Evolutionary conservation across 495 filamentous ascomycete genomes (phyloP).

Genomic region (Trichodelitschia bisporula): DNA sequence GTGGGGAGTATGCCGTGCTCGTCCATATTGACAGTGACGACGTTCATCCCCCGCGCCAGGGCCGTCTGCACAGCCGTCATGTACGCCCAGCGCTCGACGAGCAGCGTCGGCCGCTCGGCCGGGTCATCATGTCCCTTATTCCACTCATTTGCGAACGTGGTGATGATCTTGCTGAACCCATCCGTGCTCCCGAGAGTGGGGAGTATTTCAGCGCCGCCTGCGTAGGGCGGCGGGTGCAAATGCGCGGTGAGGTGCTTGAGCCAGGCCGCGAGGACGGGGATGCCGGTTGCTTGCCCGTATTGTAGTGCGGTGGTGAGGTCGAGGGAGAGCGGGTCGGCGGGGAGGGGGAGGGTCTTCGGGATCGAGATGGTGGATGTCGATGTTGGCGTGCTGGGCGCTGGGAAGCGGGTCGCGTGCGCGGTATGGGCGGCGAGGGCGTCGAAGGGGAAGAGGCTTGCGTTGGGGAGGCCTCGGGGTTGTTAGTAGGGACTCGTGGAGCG

Average conservation of each 20-base stretch:
- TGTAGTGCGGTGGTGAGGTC: conserved; percentile 66
- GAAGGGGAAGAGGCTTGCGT: conserved; percentile 63
- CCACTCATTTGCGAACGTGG: conserved; percentile 52
- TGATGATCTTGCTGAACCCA: conserved; percentile 53
- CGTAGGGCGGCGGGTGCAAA: conserved; percentile 63
- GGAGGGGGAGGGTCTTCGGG: conserved; percentile 32
- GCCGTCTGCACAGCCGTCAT: conserved; percentile 44
- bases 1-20: conserved; percentile 42
- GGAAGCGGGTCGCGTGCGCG: conserved; percentile 47
- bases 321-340: conserved; percentile 33
- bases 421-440: conserved; percentile 69
- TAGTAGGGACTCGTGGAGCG: no score
- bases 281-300: conserved; percentile 58
- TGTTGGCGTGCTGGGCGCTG: not conserved
- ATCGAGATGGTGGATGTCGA: conserved; percentile 29
- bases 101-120: conserved; percentile 38
- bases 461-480: conserved; percentile 50
- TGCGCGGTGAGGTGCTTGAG: conserved; percentile 53
- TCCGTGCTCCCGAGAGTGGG: conserved; percentile 65
- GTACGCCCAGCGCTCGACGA: conserved; percentile 61
- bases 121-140: conserved; percentile 37
- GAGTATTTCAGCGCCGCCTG: conserved; percentile 46
- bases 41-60: conserved; percentile 40
- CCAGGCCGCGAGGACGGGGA: conserved; percentile 49
- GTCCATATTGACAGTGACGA: conserved; percentile 51